A percentile compares a stretch with the other conserved stretches of the same genome.
These are phyloP conservation scores for Hypoxylon sp. DNA, from an alignment of 2,329 filamentous ascomycete genomes.

Conservation along the genomic window DNA sequence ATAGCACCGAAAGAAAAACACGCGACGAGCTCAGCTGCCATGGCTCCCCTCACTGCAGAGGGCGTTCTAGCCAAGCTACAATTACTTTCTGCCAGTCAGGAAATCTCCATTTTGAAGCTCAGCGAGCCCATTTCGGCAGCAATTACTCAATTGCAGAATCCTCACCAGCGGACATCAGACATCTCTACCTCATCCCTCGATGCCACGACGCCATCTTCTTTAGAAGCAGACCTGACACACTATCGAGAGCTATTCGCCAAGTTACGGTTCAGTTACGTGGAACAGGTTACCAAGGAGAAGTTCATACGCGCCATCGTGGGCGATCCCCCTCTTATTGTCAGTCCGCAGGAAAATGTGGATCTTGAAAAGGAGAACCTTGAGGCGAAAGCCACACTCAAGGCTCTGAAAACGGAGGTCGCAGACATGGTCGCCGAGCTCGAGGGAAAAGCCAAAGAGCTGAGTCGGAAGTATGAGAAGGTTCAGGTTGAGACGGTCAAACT, in stretches of 20 bases:
- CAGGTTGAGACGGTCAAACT: constrained; percentile 62
- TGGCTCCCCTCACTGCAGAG: constrained; percentile 50
- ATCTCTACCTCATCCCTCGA: constrained; percentile 74
- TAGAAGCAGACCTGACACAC: constrained; percentile 86
- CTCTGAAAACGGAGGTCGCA: constrained; percentile 82
- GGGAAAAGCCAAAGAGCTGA: constrained; percentile 68
- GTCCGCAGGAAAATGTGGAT: constrained; percentile 82
- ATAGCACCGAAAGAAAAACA: background rate
- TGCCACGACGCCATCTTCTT: constrained; percentile 76
- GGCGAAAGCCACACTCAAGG: constrained; percentile 80
- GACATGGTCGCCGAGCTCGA: constrained; percentile 80
- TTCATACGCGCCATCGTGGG: constrained; percentile 94
- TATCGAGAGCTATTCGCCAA: constrained; percentile 97
- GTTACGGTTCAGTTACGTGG: constrained; percentile 95
- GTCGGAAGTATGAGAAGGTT: constrained; percentile 63
- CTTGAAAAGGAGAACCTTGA: constrained; percentile 76
- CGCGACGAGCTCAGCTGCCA: constrained; percentile 21
- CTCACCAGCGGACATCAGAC: constrained; percentile 75
- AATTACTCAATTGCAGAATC: constrained; percentile 53
- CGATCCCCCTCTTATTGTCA: constrained; percentile 87
- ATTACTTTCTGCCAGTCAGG: constrained; percentile 66
- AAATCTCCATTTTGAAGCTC: constrained; percentile 80
- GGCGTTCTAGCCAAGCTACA: constrained; percentile 62
- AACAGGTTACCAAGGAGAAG: constrained; percentile 98
- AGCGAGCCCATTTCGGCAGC: constrained; percentile 77